These are phyloP conservation scores for Botryotinia narcissicola DNA, from an alignment of 2,329 filamentous ascomycete species.

Conservation along the genomic window DNA sequence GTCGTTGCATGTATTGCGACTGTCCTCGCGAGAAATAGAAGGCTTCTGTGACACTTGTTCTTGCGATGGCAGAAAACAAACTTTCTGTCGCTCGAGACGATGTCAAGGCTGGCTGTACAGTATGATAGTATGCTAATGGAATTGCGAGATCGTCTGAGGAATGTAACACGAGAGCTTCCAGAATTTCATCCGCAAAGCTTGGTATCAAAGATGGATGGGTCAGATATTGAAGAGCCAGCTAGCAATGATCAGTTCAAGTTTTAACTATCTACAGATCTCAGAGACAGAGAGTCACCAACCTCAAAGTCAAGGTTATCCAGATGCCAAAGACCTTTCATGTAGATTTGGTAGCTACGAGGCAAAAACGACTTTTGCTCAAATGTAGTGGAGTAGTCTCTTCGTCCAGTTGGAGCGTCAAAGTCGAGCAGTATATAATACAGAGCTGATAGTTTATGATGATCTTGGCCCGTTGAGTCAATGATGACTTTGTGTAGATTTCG, in stretches of 20 bases:
- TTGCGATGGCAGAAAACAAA: slow-evolving; percentile 67
- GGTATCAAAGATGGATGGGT: slow-evolving; percentile 76
- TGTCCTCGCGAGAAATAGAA: slow-evolving; percentile 70
- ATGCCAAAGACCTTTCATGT: slow-evolving; percentile 80
- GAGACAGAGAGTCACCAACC: slow-evolving; percentile 42
- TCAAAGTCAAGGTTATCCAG: slow-evolving; percentile 70
- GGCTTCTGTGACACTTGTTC: slow-evolving; percentile 67
- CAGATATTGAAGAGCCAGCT: slow-evolving; percentile 71
- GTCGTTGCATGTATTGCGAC: slow-evolving; percentile 57
- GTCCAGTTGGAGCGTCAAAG: slow-evolving; percentile 47
- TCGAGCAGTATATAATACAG: slow-evolving; percentile 83
- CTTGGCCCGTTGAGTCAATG: slow-evolving; percentile 59
- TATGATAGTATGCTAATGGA: slow-evolving; percentile 75
- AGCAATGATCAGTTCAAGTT: slow-evolving; percentile 30
- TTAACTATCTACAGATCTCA: not conserved
- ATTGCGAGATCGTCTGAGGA: slow-evolving; percentile 61
- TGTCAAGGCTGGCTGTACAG: slow-evolving; percentile 70
- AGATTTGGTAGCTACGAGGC: slow-evolving; percentile 72
- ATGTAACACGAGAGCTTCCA: slow-evolving; percentile 64
- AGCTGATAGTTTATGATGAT: slow-evolving; percentile 77
- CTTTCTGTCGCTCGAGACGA: slow-evolving; percentile 59
- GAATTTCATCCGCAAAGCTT: slow-evolving; percentile 81
- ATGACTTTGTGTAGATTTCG: slow-evolving; percentile 69
- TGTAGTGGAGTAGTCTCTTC: slow-evolving; percentile 48
- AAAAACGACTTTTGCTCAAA: slow-evolving; percentile 65